These are phyloP conservation scores for Fusarium sp. DNA, from an alignment of 2,329 filamentous ascomycete genomes.

Conservation along the genomic window DNA sequence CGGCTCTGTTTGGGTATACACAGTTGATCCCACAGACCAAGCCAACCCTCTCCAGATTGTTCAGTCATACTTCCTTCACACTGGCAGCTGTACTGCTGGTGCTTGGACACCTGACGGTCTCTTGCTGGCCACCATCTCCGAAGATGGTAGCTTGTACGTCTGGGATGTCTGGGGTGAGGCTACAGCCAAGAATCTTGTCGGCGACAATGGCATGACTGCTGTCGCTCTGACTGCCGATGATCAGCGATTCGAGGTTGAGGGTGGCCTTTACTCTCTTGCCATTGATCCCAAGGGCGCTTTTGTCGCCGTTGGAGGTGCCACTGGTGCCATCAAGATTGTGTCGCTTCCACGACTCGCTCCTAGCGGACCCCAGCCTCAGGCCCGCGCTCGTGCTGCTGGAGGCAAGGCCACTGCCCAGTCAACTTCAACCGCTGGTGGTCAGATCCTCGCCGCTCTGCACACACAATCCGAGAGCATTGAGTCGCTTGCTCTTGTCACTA, in stretches of 20 bases:
- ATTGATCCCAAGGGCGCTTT: constrained; percentile 83
- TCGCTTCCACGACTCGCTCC: constrained; percentile 75
- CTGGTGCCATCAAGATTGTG: constrained; percentile 85
- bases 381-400: constrained; percentile 43
- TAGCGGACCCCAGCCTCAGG: constrained; percentile 39
- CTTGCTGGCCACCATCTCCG: constrained; percentile 86
- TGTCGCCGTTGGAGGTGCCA: constrained; percentile 87
- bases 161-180: constrained; percentile 91
- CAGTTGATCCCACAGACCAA: constrained; percentile 74
- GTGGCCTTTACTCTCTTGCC: constrained; percentile 88
- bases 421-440: constrained; percentile 57
- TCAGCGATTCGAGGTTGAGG: constrained; percentile 91
- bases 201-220: constrained; percentile 70
- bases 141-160: constrained; percentile 89
- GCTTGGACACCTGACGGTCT: constrained; percentile 90
- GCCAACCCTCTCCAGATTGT: constrained; percentile 78
- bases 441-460: constrained; percentile 84
- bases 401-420: constrained; percentile 49
- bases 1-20: constrained; percentile 95
- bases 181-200: constrained; percentile 64
- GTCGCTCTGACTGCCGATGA: constrained; percentile 83
- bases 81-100: constrained; percentile 85
- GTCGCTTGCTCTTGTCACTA: constrained; percentile 70
- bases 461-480: constrained; percentile 83
- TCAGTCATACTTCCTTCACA: constrained; percentile 93